Conservation (phyloP, 495 filamentous ascomycete species). For the Evansstolkia leycettana region DNA sequence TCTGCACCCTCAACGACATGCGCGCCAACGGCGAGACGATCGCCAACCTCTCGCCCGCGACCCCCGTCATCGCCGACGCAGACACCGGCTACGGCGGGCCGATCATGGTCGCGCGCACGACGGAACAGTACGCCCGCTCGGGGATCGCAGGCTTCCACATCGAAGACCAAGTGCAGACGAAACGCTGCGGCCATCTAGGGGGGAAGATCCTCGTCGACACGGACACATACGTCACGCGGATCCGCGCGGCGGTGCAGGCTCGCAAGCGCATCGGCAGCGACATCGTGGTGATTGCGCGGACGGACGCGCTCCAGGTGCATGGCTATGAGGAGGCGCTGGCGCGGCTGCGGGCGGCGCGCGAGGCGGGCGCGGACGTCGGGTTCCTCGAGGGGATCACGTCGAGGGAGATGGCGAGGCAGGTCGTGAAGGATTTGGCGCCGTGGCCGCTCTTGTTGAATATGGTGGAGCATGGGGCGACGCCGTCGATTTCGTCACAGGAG, state of each 20-base stretch:
- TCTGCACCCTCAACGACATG: conserved; percentile 40
- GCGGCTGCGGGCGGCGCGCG: conserved; percentile 42
- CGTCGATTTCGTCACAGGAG: conserved; percentile 44
- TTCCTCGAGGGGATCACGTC: conserved; percentile 27
- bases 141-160: conserved; percentile 62
- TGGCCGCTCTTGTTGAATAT: conserved; percentile 57
- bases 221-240: conserved; percentile 41
- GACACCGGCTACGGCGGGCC: conserved; percentile 58
- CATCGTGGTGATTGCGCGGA: conserved; percentile 56
- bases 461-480: conserved; percentile 51
- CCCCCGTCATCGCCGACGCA: conserved; percentile 57
- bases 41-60: conserved; percentile 23
- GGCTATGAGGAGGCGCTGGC: conserved; percentile 50
- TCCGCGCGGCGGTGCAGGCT: conserved; percentile 39
- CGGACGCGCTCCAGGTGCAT: conserved; percentile 49
- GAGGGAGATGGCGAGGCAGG: conserved; percentile 3
- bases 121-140: conserved; percentile 49
- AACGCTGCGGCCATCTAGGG: conserved; percentile 50
- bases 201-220: conserved; percentile 48
- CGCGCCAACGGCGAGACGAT: conserved; percentile 32
- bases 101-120: conserved; percentile 50
- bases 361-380: conserved; percentile 49
- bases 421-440: conserved; percentile 38
- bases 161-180: conserved; percentile 57
- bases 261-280: conserved; percentile 37